Evolutionary conservation across 768 basidiomycete genomes (phyloP).

Genomic region (Lyophyllum atratum): DNA sequence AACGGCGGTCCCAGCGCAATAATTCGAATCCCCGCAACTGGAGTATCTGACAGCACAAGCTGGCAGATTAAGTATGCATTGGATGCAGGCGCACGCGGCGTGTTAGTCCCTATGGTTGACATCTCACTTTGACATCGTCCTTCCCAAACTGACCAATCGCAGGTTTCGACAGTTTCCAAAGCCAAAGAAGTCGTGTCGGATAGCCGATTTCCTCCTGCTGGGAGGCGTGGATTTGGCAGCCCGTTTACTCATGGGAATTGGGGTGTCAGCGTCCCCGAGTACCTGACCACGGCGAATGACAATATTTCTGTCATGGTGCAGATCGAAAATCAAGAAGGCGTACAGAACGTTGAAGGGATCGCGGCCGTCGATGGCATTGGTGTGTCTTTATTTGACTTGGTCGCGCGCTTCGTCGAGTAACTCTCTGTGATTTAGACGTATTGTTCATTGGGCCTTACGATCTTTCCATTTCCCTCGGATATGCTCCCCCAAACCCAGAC

Average conservation of each 20-base stretch:
- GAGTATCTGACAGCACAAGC: slow-evolving; percentile 50
- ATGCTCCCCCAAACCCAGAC: slow-evolving; percentile 61
- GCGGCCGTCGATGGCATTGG: slow-evolving; percentile 63
- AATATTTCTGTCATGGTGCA: slow-evolving; percentile 60
- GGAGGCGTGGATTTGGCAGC: slow-evolving; percentile 66
- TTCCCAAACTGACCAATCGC: background rate
- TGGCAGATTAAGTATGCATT: slow-evolving; percentile 77
- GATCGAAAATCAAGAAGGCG: slow-evolving; percentile 63
- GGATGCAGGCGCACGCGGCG: slow-evolving; percentile 65
- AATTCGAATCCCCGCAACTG: slow-evolving; percentile 68
- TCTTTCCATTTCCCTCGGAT: slow-evolving; percentile 63
- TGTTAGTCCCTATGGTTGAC: slow-evolving; percentile 68
- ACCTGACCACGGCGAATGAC: slow-evolving; percentile 56
- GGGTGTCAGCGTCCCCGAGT: slow-evolving; percentile 53
- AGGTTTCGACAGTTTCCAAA: slow-evolving; percentile 58
- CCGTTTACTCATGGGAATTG: slow-evolving; percentile 62
- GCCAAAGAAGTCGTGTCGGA: slow-evolving; percentile 59
- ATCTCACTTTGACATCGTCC: background rate
- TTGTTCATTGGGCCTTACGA: slow-evolving; percentile 64
- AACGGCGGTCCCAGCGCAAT: slow-evolving; percentile 53
- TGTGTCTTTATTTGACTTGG: slow-evolving; percentile 30
- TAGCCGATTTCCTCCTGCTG: slow-evolving; percentile 61
- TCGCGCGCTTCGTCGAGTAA: slow-evolving; percentile 19
- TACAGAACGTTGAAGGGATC: slow-evolving; percentile 61
- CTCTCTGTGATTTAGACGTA: slow-evolving; percentile 26